Conservation (phyloP, 306 rosid genomes). For the Arachis hypogaea region DNA sequence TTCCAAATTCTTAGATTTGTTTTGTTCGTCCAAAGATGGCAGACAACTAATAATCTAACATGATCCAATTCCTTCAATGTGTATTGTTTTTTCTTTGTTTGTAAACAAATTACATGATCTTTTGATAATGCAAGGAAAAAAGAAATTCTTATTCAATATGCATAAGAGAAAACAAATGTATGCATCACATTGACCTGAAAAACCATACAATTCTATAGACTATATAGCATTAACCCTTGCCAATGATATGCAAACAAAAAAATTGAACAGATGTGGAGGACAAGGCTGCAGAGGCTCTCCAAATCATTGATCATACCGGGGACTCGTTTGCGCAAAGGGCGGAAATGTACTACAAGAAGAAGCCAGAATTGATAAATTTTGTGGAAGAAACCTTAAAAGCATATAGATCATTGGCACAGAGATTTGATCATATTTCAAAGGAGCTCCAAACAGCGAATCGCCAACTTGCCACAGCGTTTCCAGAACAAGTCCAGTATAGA, state of each 20-base stretch:
- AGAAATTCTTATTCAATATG: not conserved
- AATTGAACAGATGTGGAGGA: conserved; percentile 84
- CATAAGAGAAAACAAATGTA: not conserved
- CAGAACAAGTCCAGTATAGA: conserved; percentile 70
- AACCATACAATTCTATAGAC: conserved; percentile 9
- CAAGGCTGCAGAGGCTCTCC: conserved; percentile 58
- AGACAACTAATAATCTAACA: conserved; percentile 3
- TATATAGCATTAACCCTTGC: not conserved
- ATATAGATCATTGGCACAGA: conserved; percentile 78
- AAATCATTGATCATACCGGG: conserved; percentile 71
- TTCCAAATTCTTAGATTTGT: conserved; percentile 14
- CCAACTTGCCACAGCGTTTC: conserved; percentile 76
- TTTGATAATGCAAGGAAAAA: not conserved
- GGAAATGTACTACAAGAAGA: conserved; percentile 86
- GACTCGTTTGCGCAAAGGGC: conserved; percentile 91
- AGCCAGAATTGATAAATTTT: conserved; percentile 75
- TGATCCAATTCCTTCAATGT: conserved; percentile 25
- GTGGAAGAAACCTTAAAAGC: conserved; percentile 80
- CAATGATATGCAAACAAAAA: conserved; percentile 6
- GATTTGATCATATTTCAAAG: conserved; percentile 75
- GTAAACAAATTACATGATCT: not conserved
- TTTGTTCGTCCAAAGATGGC: not conserved
- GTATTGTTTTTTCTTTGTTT: not conserved
- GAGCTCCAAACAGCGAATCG: conserved; percentile 91
- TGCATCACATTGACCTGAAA: conserved; percentile 10